These are phyloP conservation scores for Leucosporidium scottii DNA, from an alignment of 768 basidiomycete species.

Conservation along the genomic window DNA sequence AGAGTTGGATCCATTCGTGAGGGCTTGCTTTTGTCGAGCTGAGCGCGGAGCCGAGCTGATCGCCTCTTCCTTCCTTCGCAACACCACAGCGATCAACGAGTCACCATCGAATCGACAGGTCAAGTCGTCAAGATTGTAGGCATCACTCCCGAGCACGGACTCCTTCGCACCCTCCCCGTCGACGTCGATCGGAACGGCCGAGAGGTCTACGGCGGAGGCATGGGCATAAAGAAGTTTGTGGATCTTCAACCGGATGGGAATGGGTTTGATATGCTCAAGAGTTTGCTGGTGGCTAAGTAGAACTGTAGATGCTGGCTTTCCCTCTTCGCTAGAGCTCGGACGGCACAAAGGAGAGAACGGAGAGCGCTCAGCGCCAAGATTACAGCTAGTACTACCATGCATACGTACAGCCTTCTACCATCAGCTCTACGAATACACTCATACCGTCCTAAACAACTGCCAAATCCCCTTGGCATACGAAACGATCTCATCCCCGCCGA, in stretches of 20 bases:
- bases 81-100: slow-evolving; percentile 60
- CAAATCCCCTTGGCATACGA: slow-evolving; percentile 71
- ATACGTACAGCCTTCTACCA: no score
- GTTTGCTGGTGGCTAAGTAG: slow-evolving; percentile 21
- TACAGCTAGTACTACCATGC: no score
- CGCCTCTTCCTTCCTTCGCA: not conserved
- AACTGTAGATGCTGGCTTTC: not conserved
- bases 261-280: slow-evolving; percentile 76
- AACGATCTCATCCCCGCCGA: slow-evolving; percentile 80
- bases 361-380: no score
- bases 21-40: slow-evolving; percentile 37
- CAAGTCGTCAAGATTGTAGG: slow-evolving; percentile 70
- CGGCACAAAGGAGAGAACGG: no score
- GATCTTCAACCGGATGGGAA: slow-evolving; percentile 97
- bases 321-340: no score
- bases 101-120: slow-evolving; percentile 68
- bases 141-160: slow-evolving; percentile 79
- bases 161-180: slow-evolving; percentile 72
- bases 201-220: slow-evolving; percentile 36
- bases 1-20: slow-evolving; percentile 85
- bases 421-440: slow-evolving; percentile 14
- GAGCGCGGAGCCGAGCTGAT: not conserved
- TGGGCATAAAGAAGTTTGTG: slow-evolving; percentile 51
- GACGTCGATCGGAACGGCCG: slow-evolving; percentile 32
- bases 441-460: slow-evolving; percentile 67